Evolutionary conservation across 768 basidiomycete species (phyloP).

Genomic region (Boletus coccyginus): DNA sequence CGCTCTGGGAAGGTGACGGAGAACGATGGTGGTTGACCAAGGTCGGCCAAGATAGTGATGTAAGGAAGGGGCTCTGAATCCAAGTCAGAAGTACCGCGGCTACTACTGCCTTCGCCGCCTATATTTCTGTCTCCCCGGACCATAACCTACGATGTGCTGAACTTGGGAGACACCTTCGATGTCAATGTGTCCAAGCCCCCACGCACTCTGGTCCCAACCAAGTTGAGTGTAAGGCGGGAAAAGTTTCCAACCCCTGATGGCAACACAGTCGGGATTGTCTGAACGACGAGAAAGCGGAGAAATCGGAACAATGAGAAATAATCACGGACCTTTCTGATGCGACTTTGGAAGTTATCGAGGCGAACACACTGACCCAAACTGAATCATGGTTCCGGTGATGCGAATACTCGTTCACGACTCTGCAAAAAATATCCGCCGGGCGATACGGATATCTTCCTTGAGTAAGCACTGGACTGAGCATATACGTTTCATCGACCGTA

Average conservation of each 20-base stretch:
- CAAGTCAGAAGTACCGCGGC: rapidly evolving
- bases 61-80: not conserved
- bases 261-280: conserved; percentile 10
- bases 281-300: not conserved
- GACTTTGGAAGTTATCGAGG: conserved; percentile 11
- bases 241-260: too few species aligned
- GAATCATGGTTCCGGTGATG: not conserved
- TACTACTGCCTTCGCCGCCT: not conserved
- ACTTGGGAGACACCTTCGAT: not conserved
- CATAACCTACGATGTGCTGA: not conserved
- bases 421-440: not conserved
- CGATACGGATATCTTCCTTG: not conserved
- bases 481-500: conserved; percentile 13
- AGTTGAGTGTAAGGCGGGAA: too few species aligned
- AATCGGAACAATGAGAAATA: not conserved
- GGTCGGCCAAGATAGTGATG: conserved; percentile 13
- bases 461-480: not conserved
- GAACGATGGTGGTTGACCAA: not conserved
- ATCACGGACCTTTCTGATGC: not conserved
- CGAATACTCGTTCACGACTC: not conserved
- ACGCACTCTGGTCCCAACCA: conserved; percentile 16
- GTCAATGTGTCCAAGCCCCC: not conserved
- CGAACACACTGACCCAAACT: conserved; percentile 16
- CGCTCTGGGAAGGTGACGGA: conserved; percentile 1
- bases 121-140: not conserved